Conservation (phyloP, 495 filamentous ascomycete species). For the Daldinia caldariorum region DNA sequence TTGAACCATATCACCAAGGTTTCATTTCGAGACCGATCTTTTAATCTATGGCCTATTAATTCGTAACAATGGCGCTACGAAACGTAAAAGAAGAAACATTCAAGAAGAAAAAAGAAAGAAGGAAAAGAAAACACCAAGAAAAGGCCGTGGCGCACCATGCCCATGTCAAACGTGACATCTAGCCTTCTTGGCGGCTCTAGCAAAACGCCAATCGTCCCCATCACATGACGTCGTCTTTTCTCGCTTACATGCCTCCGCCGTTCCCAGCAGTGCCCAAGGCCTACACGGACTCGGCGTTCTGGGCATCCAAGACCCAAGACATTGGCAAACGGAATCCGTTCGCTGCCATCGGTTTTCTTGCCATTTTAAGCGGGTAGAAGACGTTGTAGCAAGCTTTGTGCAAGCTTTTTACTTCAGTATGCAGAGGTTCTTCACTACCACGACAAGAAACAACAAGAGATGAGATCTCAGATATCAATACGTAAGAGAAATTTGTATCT, state of each 20-base stretch:
- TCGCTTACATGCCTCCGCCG: conserved; percentile 27
- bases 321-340: conserved; percentile 34
- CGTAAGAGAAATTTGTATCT: conserved; percentile 5
- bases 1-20: conserved; percentile 19
- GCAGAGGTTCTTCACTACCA: conserved; percentile 6
- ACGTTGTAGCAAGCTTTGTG: conserved; percentile 26
- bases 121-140: conserved; percentile 9
- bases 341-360: background rate
- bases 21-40: conserved; percentile 35
- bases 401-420: conserved; percentile 30
- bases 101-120: background rate
- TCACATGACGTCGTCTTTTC: conserved; percentile 39
- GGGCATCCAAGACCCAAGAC: conserved; percentile 33
- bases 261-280: conserved; percentile 19
- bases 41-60: conserved; percentile 26
- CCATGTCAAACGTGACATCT: conserved; percentile 36
- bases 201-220: conserved; percentile 29
- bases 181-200: conserved; percentile 41
- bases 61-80: conserved; percentile 27
- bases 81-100: background rate
- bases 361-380: background rate
- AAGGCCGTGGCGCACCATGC: conserved; percentile 23
- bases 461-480: conserved; percentile 15
- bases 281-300: conserved; percentile 40
- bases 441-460: conserved; percentile 8